Evolutionary conservation across 306 rosid genomes (phyloP), one percentile per base, ranked within the genome.

Genomic region (Ceratonia siliqua): DNA sequence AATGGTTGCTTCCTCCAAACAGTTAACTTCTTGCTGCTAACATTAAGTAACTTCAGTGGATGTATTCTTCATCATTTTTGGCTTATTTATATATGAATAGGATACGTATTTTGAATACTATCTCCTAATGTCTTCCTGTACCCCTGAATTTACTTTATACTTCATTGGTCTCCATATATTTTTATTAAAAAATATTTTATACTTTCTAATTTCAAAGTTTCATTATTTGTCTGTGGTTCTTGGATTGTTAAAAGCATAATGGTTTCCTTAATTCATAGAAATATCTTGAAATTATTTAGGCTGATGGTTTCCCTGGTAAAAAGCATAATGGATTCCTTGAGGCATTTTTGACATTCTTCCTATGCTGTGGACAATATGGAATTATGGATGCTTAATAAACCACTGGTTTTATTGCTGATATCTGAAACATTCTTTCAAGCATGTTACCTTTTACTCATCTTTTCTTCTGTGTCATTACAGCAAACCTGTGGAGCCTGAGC

Each of bases 401-500:
- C 24, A 17, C 68, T 12, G 77, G 53, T 45, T 73, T 59, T 32
- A 27, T 73, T 62, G 33, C 39, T 24, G 55, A 25, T 4, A 17
- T 20, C 63, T 45, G 73, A 68, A 62, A 52, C n/a, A 39, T 2
- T 54, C 24, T 21, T 45, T 73, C 30, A 48, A 2, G 7, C 38
- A 28, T 59, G 59, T 74, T 78, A 24, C 36, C 49, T 62, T 79
- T 58, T 39, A 54, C 0, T 62, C 76, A 43, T 22, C 42, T 49
- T 55, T 32, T 64, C 7, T 56, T 9, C 39, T 75, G 68, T 74
- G 58, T 48, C 56, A 74, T 85, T 80, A 52, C 88, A 94, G 99
- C 89, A 94, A 94, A 79, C 93, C 98, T 39, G 99, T 94, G 96
- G 99, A 94, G 66, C 99, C 98, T 57, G 96, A 94, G 62, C 92